These are phyloP conservation scores for Fusarium verrucosum DNA, from an alignment of 2,329 filamentous ascomycete genomes.

Conservation along the genomic window DNA sequence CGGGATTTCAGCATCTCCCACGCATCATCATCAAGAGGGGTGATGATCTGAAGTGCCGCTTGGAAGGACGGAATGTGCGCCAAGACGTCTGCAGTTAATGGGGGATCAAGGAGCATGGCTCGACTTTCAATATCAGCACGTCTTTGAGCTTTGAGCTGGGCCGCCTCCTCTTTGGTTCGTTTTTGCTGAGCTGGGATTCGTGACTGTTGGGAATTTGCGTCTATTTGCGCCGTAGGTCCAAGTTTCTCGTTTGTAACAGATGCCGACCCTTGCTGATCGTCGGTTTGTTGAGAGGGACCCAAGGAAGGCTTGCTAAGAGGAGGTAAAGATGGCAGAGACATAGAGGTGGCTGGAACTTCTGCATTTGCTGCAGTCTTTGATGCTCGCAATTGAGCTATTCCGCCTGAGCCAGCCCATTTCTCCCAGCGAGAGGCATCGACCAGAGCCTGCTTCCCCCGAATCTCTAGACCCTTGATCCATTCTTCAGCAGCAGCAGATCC, in stretches of 20 bases:
- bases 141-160: conserved; percentile 70
- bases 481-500: conserved; percentile 76
- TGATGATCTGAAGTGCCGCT: conserved; percentile 74
- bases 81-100: conserved; percentile 69
- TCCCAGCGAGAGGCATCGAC: conserved; percentile 76
- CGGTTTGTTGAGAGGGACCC: not conserved
- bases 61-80: conserved; percentile 78
- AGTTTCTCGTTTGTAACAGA: conserved; percentile 2
- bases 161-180: conserved; percentile 69
- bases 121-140: conserved; percentile 77
- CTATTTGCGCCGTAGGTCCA: not conserved
- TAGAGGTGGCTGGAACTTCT: not conserved
- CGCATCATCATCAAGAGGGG: conserved; percentile 72
- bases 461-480: conserved; percentile 79
- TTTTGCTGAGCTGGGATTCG: conserved; percentile 49
- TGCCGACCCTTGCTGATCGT: conserved; percentile 6
- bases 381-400: conserved; percentile 51
- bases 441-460: conserved; percentile 67
- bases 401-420: conserved; percentile 69
- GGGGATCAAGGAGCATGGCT: conserved; percentile 71
- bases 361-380: conserved; percentile 2
- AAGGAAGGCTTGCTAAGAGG: not conserved
- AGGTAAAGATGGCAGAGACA: not conserved
- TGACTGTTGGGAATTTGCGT: conserved; percentile 3
- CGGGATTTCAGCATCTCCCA: conserved; percentile 76